Percentiles rank a stretch among this genome's conserved stretches.
Evolutionary conservation across 139 green algal species (phyloP).

Genomic region (Nannochloris sp.): DNA sequence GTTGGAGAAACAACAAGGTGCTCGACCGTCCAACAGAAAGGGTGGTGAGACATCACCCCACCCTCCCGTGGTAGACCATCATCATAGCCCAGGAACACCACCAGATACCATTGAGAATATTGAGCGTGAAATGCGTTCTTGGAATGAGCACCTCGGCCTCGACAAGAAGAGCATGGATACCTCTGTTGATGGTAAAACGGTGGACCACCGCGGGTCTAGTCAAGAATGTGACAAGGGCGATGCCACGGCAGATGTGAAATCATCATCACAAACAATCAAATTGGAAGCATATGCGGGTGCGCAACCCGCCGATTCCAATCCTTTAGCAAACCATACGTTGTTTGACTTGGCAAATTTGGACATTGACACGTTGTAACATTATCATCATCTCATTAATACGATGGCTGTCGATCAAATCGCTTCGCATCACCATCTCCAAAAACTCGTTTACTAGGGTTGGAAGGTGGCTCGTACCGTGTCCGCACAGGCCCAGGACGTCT

Average conservation of each 20-base stretch:
- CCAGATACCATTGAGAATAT: too few relatives aligned
- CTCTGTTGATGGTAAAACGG: background rate
- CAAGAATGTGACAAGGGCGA: background rate
- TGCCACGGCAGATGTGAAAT: background rate
- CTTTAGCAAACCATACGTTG: background rate
- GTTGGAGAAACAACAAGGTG: too few relatives aligned
- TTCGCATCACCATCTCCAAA: background rate
- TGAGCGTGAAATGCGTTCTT: background rate
- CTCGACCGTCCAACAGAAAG: too few relatives aligned
- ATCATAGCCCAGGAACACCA: too few relatives aligned
- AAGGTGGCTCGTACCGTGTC: too few relatives aligned
- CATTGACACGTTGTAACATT: constrained; percentile 1
- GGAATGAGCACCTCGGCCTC: background rate
- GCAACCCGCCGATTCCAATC: background rate
- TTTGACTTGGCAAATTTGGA: constrained; percentile 9
- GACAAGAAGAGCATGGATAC: background rate
- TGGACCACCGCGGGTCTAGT: background rate
- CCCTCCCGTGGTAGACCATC: too few relatives aligned
- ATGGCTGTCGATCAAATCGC: background rate
- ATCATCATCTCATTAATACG: too few relatives aligned
- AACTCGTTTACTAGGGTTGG: background rate
- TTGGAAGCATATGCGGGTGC: background rate
- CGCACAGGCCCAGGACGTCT: too few relatives aligned
- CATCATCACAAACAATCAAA: background rate
- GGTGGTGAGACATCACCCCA: too few relatives aligned